phyloP scores from a whole-genome alignment of 2,329 filamentous ascomycete genomes.

The Didymellaceae sp. region DNA sequence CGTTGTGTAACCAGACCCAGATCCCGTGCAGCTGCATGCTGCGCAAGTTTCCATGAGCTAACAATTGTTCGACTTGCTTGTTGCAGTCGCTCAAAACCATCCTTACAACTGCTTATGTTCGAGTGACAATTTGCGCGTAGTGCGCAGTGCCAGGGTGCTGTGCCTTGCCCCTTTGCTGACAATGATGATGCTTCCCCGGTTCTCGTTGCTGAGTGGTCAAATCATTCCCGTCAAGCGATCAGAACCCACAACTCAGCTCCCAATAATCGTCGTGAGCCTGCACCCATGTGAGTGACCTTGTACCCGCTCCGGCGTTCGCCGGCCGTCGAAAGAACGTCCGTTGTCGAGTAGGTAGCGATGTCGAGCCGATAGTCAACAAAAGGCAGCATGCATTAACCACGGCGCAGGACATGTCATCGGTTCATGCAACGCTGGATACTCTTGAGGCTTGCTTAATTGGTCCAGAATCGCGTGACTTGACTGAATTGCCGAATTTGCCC shows the following conservation, averaged over 20 bases:
- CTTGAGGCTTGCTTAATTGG: conserved; percentile 12
- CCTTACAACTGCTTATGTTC: not conserved
- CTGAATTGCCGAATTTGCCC: no score
- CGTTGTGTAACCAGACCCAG: conserved; percentile 1
- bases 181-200: not conserved
- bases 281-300: conserved; percentile 6
- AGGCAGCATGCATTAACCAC: conserved; percentile 12
- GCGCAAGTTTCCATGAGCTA: not conserved
- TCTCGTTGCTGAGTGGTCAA: conserved; percentile 13
- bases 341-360: conserved; percentile 1
- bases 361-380: conserved; percentile 1
- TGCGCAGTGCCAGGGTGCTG: not conserved
- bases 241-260: conserved; percentile 14
- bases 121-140: not conserved
- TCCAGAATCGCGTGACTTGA: no score
- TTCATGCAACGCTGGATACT: conserved; percentile 25
- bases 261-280: conserved; percentile 9
- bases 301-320: conserved; percentile 15
- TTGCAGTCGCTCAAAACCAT: no score
- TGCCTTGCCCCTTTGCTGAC: conserved; percentile 5
- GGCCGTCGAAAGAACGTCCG: conserved; percentile 7
- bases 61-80: conserved; percentile 1
- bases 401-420: conserved; percentile 17
- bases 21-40: not conserved
- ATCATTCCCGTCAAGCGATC: conserved; percentile 10